Conservation (phyloP, 495 filamentous ascomycete species). For the Talaromyces thailandensis region DNA sequence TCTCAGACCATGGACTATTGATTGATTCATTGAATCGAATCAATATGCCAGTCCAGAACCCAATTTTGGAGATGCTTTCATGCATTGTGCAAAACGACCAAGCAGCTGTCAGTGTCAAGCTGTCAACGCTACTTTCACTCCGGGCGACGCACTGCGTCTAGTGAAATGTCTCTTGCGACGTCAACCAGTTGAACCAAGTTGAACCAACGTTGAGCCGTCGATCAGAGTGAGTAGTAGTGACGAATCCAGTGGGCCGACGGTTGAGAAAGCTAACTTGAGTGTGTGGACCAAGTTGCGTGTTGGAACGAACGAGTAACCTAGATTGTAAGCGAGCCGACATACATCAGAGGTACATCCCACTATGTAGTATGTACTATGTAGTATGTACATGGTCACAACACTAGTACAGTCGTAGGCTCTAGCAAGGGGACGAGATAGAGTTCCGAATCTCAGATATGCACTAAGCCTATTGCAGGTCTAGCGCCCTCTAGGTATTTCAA, state of each 20-base stretch:
- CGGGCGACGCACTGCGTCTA: too few relatives aligned
- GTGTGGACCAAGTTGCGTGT: not conserved
- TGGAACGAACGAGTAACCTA: not conserved
- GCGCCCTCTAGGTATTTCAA: not conserved
- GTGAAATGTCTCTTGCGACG: too few relatives aligned
- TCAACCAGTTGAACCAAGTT: too few relatives aligned
- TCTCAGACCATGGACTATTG: not conserved
- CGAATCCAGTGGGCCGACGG: not conserved
- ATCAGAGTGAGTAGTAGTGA: too few relatives aligned
- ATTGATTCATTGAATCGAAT: too few relatives aligned
- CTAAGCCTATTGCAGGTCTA: not conserved
- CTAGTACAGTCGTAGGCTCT: not conserved
- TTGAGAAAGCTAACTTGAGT: not conserved
- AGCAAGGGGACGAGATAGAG: not conserved
- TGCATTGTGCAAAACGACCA: not conserved
- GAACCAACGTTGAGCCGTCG: too few relatives aligned
- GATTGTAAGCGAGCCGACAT: not conserved
- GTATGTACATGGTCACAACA: too few relatives aligned
- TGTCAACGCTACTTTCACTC: not conserved
- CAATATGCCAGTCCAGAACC: not conserved
- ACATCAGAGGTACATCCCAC: not conserved
- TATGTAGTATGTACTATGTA: not conserved
- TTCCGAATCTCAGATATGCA: conserved; percentile 4
- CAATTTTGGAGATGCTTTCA: not conserved
- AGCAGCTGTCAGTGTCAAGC: not conserved